Percentiles rank a stretch among this genome's conserved stretches.
These are phyloP conservation scores for Neodidymelliopsis sp. DNA, from an alignment of 2,329 filamentous ascomycete genomes.

Conservation along the genomic window DNA sequence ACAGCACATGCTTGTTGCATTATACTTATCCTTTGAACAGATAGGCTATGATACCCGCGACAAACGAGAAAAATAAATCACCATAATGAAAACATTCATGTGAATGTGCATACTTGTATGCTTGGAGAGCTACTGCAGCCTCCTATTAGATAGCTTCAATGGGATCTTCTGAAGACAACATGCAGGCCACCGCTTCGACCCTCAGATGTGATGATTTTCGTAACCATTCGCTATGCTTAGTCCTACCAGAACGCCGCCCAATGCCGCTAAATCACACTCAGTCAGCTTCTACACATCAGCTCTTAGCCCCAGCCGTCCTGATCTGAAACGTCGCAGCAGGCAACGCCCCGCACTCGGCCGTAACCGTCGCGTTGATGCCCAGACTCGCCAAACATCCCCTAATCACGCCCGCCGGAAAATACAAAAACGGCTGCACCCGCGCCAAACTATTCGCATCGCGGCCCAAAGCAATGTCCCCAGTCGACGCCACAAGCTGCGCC, in stretches of 20 bases:
- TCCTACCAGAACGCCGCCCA: constrained; percentile 34
- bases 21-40: constrained; percentile 14
- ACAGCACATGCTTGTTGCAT: constrained; percentile 9
- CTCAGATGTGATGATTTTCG: background rate
- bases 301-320: constrained; percentile 76
- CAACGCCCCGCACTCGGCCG: constrained; percentile 86
- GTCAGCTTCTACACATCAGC: constrained; percentile 52
- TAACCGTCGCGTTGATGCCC: constrained; percentile 89
- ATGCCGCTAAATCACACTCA: constrained; percentile 37
- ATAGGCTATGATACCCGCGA: constrained; percentile 28
- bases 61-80: constrained; percentile 24
- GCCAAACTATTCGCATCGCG: constrained; percentile 60
- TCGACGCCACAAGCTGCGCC: constrained; percentile 41
- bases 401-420: constrained; percentile 93
- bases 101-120: constrained; percentile 6
- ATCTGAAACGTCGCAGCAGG: constrained; percentile 95
- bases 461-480: constrained; percentile 38
- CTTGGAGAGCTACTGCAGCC: constrained; percentile 16
- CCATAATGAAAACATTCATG: constrained; percentile 9
- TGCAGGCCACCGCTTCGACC: background rate
- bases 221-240: background rate
- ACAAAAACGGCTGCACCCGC: constrained; percentile 71
- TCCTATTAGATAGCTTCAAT: constrained; percentile 11
- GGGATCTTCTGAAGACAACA: constrained; percentile 15
- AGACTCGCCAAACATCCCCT: constrained; percentile 90